A percentile compares a stretch with the other conserved stretches of the same genome.
phyloP scores from a whole-genome alignment of 1,139 yeast genomes.

The Protomyces macrosporus region DNA sequence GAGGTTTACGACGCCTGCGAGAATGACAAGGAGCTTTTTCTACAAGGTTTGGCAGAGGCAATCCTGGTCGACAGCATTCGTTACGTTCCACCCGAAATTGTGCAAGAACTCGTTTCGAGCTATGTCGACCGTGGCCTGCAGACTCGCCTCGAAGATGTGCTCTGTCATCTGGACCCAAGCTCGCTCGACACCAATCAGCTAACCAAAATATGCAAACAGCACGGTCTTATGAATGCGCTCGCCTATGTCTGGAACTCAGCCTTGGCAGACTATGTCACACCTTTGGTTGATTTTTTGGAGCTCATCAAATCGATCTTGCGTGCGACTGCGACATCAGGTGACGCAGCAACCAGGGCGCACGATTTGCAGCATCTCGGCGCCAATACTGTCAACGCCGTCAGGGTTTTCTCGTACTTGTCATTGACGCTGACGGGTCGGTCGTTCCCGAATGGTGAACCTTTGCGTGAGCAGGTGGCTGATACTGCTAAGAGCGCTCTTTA shows the following conservation, averaged over 20 bases:
- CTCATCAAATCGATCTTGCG: slow-evolving; percentile 25
- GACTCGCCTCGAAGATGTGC: slow-evolving; percentile 54
- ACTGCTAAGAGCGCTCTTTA: slow-evolving; percentile 50
- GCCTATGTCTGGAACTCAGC: slow-evolving; percentile 65
- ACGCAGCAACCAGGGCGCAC: slow-evolving; percentile 26
- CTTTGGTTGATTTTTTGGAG: slow-evolving; percentile 54
- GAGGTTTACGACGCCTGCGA: slow-evolving; percentile 49
- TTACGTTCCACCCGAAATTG: slow-evolving; percentile 56
- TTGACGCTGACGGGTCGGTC: slow-evolving; percentile 69
- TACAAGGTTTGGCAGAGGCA: slow-evolving; percentile 49
- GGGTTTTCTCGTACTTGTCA: slow-evolving; percentile 58
- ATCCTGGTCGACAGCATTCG: slow-evolving; percentile 48
- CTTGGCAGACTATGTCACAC: slow-evolving; percentile 61
- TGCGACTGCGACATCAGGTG: neutral
- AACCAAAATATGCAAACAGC: slow-evolving; percentile 51
- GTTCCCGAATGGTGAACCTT: slow-evolving; percentile 61
- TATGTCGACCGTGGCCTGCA: slow-evolving; percentile 46
- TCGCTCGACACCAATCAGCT: slow-evolving; percentile 73
- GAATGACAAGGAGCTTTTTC: slow-evolving; percentile 42
- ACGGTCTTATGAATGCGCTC: slow-evolving; percentile 55
- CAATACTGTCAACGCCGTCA: slow-evolving; percentile 35
- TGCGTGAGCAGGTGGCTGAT: slow-evolving; percentile 37
- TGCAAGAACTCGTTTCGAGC: slow-evolving; percentile 54
- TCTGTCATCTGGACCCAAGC: slow-evolving; percentile 59
- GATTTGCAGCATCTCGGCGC: slow-evolving; percentile 12